Conservation (phyloP, 768 basidiomycete genomes). For the Leccinum incarnatum region DNA sequence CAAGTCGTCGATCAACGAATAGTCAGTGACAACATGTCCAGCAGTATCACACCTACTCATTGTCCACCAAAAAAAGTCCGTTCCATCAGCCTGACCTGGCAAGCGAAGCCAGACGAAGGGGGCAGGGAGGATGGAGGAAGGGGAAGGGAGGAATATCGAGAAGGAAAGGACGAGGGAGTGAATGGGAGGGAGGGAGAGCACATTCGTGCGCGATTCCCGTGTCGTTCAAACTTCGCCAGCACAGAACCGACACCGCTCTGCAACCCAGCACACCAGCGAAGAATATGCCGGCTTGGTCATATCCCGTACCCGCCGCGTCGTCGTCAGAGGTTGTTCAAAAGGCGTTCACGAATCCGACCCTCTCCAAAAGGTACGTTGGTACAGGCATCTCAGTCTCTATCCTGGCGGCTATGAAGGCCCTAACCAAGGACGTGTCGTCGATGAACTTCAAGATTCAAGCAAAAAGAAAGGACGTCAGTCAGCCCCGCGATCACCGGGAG, state of each 20-base stretch:
- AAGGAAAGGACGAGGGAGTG: not conserved
- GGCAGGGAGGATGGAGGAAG: not conserved
- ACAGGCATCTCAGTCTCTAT: not conserved
- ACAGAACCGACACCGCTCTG: not conserved
- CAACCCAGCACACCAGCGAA: not conserved
- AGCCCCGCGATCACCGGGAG: not conserved
- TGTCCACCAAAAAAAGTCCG: not conserved
- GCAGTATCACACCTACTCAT: not conserved
- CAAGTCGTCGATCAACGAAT: not conserved
- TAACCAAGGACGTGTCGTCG: not conserved
- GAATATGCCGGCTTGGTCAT: not conserved
- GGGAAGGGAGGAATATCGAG: too few species aligned
- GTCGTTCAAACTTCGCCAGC: not conserved
- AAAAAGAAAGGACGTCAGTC: not conserved
- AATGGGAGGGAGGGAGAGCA: not conserved
- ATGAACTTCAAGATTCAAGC: not conserved
- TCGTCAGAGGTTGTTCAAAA: not conserved
- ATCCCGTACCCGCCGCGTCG: not conserved
- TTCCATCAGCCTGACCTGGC: not conserved
- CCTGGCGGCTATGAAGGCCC: not conserved
- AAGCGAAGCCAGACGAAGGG: not conserved
- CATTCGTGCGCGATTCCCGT: not conserved
- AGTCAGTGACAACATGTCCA: not conserved
- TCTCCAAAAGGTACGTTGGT: not conserved
- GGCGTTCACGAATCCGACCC: not conserved